A percentile compares a stretch with the other conserved stretches of the same genome.
phyloP scores from a whole-genome alignment of 176 grass and related monocot genomes.

The Pharus latifolius region DNA sequence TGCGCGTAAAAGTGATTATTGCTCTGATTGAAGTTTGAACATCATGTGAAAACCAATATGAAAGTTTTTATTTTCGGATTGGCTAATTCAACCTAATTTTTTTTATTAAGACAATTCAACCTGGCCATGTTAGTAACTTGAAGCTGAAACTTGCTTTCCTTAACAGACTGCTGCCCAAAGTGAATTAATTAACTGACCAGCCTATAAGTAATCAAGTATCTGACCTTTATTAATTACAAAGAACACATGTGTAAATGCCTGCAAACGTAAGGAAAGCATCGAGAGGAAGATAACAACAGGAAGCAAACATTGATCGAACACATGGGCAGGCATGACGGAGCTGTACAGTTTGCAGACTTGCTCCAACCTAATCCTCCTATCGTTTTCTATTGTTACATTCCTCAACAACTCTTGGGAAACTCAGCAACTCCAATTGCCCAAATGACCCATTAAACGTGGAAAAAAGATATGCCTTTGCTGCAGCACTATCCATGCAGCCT shows the following conservation, averaged over 20 bases:
- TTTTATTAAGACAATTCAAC: too few species aligned
- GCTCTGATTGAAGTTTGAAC: too few species aligned
- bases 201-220: neutral
- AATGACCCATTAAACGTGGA: conserved; percentile 28
- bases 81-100: too few species aligned
- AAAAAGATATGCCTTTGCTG: neutral
- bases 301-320: neutral
- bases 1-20: too few species aligned
- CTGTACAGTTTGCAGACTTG: neutral
- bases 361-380: conserved; percentile 24
- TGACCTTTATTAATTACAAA: neutral
- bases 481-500: neutral
- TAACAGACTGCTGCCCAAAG: too few species aligned
- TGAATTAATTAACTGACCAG: too few species aligned
- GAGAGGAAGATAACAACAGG: conserved; percentile 1
- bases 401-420: neutral
- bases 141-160: too few species aligned
- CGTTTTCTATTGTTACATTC: neutral
- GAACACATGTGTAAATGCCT: neutral
- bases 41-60: too few species aligned
- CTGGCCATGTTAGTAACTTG: too few species aligned
- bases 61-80: too few species aligned
- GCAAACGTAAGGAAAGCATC: conserved; percentile 10
- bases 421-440: conserved; percentile 22
- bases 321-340: too few species aligned